Percentiles rank a stretch among this genome's conserved stretches.
Evolutionary conservation across 192 early-diverging fungal genomes (phyloP).

Genomic region (Geranomyces michiganensis): DNA sequence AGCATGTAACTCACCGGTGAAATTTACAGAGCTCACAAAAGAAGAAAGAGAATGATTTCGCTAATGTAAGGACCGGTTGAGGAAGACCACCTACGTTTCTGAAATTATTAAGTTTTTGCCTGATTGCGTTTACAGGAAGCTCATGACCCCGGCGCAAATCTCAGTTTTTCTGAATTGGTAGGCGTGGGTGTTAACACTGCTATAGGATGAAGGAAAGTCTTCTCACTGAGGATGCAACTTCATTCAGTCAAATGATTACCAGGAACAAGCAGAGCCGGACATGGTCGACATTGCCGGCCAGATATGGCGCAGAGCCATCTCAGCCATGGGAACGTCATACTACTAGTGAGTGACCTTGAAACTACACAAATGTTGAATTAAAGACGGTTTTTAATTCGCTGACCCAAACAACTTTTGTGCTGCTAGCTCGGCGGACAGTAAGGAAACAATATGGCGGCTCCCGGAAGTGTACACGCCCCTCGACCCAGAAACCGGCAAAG

Average conservation of each 20-base stretch:
- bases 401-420: not conserved
- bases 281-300: slow-evolving; percentile 51
- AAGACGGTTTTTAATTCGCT: not conserved
- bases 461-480: slow-evolving; percentile 44
- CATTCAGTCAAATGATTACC: too few relatives aligned
- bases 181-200: not conserved
- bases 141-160: slow-evolving; percentile 10
- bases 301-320: slow-evolving; percentile 46
- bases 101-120: too few relatives aligned
- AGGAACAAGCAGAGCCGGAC: slow-evolving; percentile 42
- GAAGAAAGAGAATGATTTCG: slow-evolving; percentile 10
- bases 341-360: slow-evolving; percentile 47
- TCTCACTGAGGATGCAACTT: too few relatives aligned
- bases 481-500: slow-evolving; percentile 37
- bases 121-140: not conserved
- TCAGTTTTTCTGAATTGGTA: slow-evolving; percentile 15
- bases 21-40: not conserved
- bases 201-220: too few relatives aligned
- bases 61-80: not conserved
- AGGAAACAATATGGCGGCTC: slow-evolving; percentile 52
- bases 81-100: too few relatives aligned
- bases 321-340: slow-evolving; percentile 50
- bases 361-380: not conserved
- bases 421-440: slow-evolving; percentile 42
- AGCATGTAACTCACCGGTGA: too few relatives aligned